Conservation (phyloP, 2,329 filamentous ascomycete species). For the Acarospora socialis region DNA sequence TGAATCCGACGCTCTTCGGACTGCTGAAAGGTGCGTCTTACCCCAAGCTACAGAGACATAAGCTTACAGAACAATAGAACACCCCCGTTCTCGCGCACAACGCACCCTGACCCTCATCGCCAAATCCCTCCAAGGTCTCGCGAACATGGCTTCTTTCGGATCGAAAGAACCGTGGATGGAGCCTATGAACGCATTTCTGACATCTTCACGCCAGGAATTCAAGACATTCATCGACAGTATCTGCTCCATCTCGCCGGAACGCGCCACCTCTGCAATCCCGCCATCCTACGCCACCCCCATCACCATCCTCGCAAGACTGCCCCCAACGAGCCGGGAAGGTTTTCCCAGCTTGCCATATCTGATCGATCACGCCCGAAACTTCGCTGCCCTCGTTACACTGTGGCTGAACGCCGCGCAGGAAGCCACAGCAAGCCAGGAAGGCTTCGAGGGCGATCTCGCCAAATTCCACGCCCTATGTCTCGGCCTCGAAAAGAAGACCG, state of each 20-base stretch:
- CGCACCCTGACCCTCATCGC: conserved; percentile 83
- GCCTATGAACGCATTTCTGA: conserved; percentile 85
- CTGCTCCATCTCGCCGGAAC: conserved; percentile 66
- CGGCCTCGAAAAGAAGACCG: conserved; percentile 28
- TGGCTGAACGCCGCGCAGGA: conserved; percentile 30
- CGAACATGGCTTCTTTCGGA: conserved; percentile 81
- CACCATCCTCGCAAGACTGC: conserved; percentile 72
- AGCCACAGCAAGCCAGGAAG: conserved; percentile 16
- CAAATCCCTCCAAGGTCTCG: conserved; percentile 79
- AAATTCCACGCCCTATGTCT: conserved; percentile 32
- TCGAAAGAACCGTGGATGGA: conserved; percentile 99
- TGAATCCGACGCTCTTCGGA: conserved; percentile 89
- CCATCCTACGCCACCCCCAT: conserved; percentile 86
- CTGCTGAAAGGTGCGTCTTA: conserved; percentile 50
- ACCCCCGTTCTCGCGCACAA: conserved; percentile 68
- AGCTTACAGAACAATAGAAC: too few species aligned
- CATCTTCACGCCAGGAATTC: conserved; percentile 60
- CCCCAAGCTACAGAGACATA: conserved; percentile 14
- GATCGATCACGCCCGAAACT: conserved; percentile 75
- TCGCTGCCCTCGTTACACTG: conserved; percentile 62
- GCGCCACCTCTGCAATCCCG: conserved; percentile 49
- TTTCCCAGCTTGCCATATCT: conserved; percentile 88
- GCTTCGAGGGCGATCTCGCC: conserved; percentile 24
- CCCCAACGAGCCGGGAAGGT: conserved; percentile 70
- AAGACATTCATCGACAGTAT: conserved; percentile 78